Base-by-base conservation (phyloP, 106 monocot genomes). In the Narthecium ossifragum region DNA sequence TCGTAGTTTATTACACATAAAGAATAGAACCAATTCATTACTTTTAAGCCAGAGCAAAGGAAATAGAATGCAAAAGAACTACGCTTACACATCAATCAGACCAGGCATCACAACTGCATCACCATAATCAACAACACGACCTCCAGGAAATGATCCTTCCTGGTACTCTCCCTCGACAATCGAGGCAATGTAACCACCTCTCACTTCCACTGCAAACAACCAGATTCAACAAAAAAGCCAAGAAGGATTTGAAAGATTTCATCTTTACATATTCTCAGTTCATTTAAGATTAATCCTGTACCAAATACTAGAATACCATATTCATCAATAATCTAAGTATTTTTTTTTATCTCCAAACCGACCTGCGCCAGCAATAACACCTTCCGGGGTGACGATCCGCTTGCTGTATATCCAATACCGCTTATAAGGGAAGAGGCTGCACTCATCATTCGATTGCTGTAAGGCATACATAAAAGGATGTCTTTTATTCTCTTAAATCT, bases 91-190 rank as follows among this genome's bases (percentile, higher is more conserved):
- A 79, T 96, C 96, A 47, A 96, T 64, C 47, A 96, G 62, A 21
- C 96, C 96, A 27, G 96, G 96, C 96, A 96, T 96, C 38, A 96
- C 45, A 51, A 96, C 86, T 33, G 90, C 90, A 32, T 96, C 71
- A 25, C 86, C 90, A 75, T 86, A 96, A 48, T 96, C 83, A 37
- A 81, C 43, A 26, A 89, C 69, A 58, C 67, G 64, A 7, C 8
- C 66, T 30, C 48, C 60, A 28, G 51, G 10, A 10, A 55, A 46
- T 33, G 34, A 18, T 23, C 17, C 40, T 34, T 10, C 18, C 26
- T 55, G 39, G 61, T 65, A 31, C 23, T 70, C 74, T 31, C 62
- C 80, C 63, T 75, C 51, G 12, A 66, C 61, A 37, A 96, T 73
- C 4, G 96, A 73, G 41, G 64, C 72, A 43, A 96, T 90, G 11